Conservation (phyloP, 1,284 basidiomycete genomes). For the Tilletiopsis washingtonensis region DNA sequence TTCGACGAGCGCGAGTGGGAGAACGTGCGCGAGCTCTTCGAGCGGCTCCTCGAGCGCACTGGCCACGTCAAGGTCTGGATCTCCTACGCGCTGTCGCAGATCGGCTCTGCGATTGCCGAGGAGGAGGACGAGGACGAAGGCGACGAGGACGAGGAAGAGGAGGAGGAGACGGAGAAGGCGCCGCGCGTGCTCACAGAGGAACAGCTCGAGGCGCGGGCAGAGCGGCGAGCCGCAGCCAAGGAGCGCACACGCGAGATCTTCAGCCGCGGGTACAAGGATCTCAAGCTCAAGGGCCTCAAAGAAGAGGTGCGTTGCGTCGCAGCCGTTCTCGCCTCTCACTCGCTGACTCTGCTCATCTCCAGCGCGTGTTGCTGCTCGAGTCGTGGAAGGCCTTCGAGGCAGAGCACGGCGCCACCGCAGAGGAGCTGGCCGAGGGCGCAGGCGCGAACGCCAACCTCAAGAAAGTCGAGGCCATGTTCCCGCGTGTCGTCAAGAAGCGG, state of each 20-base stretch:
- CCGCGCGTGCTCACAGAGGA: conserved; percentile 12
- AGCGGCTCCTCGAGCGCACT: conserved; percentile 74
- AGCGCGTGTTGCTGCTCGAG: conserved; percentile 77
- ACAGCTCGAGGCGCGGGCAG: conserved; percentile 25
- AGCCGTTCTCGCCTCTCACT: too few species aligned
- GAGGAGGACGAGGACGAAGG: conserved; percentile 58
- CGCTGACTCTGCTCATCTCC: too few species aligned
- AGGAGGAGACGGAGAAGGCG: conserved; percentile 50
- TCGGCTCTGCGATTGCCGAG: conserved; percentile 56
- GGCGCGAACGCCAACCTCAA: conserved; percentile 49
- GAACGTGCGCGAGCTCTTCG: conserved; percentile 75
- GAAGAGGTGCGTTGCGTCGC: conserved; percentile 64
- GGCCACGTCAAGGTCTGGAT: conserved; percentile 73
- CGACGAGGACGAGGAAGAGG: conserved; percentile 49
- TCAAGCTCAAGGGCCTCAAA: conserved; percentile 71
- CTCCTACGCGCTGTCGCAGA: conserved; percentile 49
- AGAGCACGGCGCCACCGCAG: conserved; percentile 62
- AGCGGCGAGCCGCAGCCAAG: conserved; percentile 58
- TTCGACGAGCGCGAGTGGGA: conserved; percentile 88
- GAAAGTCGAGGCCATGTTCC: conserved; percentile 80
- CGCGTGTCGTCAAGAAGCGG: conserved; percentile 70
- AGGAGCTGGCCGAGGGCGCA: conserved; percentile 32
- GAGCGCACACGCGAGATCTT: conserved; percentile 68
- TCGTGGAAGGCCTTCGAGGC: conserved; percentile 89
- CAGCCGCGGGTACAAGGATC: conserved; percentile 73